Evolutionary conservation across 164 flowering plant genomes (phyloP), one percentile per base, ranked within the genome.

Genomic region (Magnolia sinica): DNA sequence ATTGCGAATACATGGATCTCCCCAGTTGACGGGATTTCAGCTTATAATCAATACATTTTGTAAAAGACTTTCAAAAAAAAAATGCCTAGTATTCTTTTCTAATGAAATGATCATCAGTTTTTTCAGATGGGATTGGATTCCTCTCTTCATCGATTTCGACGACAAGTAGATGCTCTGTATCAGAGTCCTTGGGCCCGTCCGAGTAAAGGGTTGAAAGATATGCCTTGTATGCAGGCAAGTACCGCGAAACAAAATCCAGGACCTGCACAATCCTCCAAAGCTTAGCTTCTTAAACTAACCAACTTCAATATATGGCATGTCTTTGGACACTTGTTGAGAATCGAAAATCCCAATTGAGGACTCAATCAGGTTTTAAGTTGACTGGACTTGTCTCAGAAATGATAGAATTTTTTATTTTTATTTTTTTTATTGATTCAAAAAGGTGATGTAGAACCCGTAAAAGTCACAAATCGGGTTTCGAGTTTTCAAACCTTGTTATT

Each of bases 211-310:
- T 88, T 20, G 98, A 95, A 66, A 96, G 96, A 75, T 94, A 96
- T 31, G 98, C 98, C 4, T 88, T 87, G 88, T 96, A 96, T 61
- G 98, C 99, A 22, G 99, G 99, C 73, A 96, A 77, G 79, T 94
- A 96, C 0, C 99, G 89, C 4, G 99, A 96, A 76, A 96, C 99
- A 81, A 96, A 96, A 77, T 96, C 99, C 78, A 73, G 74, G 23
- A 94, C 94, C 99, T 95, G 88, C 81, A 83, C 66, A 71, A 49
- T 64, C 8, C 8, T 11, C 7, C 52, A 64, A 19, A 70, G 18
- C 29, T 68, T 19, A 68, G 71, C 71, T 68, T 65, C 13, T 23
- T 20, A 63, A 63, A 63, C 19, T 0, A 16, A 5, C n/a, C 45
- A 37, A 37, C 45, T 37, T 37, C 45, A 27, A 2, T 27, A 27